Conservation (phyloP, 2,329 filamentous ascomycete genomes). For the Paramyrothecium sp. region DNA sequence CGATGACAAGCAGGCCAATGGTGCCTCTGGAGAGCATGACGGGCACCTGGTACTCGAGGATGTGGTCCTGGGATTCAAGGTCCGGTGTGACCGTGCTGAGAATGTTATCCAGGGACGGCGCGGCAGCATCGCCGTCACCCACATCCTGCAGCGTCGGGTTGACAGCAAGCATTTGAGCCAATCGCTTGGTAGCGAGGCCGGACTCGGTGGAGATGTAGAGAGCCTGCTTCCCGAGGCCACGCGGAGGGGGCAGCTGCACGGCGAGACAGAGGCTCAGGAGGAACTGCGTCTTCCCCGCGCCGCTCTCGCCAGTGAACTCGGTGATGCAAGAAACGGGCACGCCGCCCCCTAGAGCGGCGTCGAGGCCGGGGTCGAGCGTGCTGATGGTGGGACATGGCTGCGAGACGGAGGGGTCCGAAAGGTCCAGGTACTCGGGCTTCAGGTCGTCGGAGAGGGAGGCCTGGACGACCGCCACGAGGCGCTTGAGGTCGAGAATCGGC, state of each 20-base stretch:
- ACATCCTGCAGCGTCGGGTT: constrained; percentile 57
- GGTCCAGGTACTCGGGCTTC: constrained; percentile 22
- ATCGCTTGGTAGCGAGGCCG: constrained; percentile 74
- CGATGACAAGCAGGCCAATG: constrained; percentile 80
- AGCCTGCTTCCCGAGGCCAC: constrained; percentile 69
- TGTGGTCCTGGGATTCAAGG: constrained; percentile 93
- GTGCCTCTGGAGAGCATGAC: constrained; percentile 74
- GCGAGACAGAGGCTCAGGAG: constrained; percentile 82
- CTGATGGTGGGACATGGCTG: constrained; percentile 54
- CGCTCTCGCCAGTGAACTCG: constrained; percentile 90
- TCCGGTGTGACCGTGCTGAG: constrained; percentile 82
- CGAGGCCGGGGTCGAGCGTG: constrained; percentile 74
- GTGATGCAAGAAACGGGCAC: constrained; percentile 79
- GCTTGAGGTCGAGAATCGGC: constrained; percentile 76
- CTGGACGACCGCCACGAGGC: constrained; percentile 67
- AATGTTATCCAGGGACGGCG: constrained; percentile 71
- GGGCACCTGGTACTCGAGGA: constrained; percentile 88
- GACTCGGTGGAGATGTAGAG: constrained; percentile 96
- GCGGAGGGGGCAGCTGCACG: constrained; percentile 74
- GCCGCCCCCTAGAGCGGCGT: constrained; percentile 71
- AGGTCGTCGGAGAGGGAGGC: constrained; percentile 65
- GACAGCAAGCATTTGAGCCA: constrained; percentile 72
- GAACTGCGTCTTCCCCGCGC: constrained; percentile 92
- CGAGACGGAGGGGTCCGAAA: background rate
- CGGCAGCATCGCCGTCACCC: constrained; percentile 17